A percentile compares a stretch with the other conserved stretches of the same genome.
Conservation (phyloP, 495 filamentous ascomycete species). For the Hyaloscypha variabilis region DNA sequence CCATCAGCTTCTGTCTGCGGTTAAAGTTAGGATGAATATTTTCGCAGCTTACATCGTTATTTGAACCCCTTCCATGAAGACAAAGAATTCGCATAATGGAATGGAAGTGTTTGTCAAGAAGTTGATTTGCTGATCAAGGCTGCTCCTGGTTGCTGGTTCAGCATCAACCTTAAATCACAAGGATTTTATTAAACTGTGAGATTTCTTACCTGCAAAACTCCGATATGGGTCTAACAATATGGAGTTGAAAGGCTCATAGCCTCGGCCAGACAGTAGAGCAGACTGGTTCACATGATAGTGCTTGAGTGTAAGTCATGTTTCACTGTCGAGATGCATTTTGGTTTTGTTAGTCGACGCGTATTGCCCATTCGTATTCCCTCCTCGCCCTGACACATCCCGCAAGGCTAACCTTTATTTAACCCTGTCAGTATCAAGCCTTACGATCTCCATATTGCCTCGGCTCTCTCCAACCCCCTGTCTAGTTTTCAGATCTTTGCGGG, state of each 20-base stretch:
- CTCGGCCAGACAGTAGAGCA: no score
- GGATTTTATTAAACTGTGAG: not conserved
- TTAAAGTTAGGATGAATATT: not conserved
- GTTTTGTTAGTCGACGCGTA: not conserved
- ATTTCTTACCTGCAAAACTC: no score
- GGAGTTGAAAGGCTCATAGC: no score
- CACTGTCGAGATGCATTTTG: not conserved
- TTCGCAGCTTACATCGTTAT: conserved; percentile 6
- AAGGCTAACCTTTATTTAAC: not conserved
- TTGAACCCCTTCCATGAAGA: conserved; percentile 14
- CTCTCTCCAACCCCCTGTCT: not conserved
- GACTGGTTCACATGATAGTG: no score
- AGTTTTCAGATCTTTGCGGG: no score
- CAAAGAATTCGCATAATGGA: conserved; percentile 13
- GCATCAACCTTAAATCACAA: not conserved
- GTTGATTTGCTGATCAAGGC: not conserved
- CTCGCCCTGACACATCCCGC: not conserved
- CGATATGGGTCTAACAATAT: no score
- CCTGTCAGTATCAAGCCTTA: not conserved
- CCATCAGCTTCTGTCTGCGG: not conserved
- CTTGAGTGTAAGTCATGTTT: no score
- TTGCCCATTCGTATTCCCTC: not conserved
- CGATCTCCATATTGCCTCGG: not conserved
- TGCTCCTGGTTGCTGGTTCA: not conserved
- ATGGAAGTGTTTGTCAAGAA: not conserved